Conservation (phyloP, 345 rosid genomes). For the Anastatica hierochuntica region DNA sequence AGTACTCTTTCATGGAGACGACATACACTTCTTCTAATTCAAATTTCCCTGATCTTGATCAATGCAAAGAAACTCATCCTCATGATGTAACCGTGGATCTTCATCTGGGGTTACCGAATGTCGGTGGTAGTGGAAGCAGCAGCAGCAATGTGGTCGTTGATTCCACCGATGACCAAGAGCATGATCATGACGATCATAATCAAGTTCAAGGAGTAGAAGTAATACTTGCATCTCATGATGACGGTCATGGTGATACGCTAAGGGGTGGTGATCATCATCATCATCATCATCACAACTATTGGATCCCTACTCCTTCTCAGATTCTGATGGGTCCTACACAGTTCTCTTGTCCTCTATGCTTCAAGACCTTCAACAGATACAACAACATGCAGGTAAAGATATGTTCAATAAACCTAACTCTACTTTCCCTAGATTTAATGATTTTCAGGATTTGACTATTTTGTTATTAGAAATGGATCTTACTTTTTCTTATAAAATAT, state of each 20-base stretch:
- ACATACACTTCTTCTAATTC: conserved; percentile 16
- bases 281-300: conserved; percentile 76
- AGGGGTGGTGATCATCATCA: conserved; percentile 76
- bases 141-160: conserved; percentile 13
- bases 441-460: conserved; percentile 15
- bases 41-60: conserved; percentile 17
- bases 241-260: conserved; percentile 26
- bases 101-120: conserved; percentile 70
- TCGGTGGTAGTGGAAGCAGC: conserved; percentile 26
- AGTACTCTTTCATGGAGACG: conserved; percentile 31
- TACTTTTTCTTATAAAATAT: not conserved
- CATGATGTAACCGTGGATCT: conserved; percentile 61
- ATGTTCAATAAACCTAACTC: conserved; percentile 11
- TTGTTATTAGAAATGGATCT: conserved; percentile 8
- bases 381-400: conserved; percentile 91
- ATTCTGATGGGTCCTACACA: conserved; percentile 96
- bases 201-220: conserved; percentile 40
- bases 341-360: conserved; percentile 96
- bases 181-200: conserved; percentile 21
- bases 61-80: conserved; percentile 25
- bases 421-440: not conserved
- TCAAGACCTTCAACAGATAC: conserved; percentile 98
- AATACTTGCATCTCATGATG: conserved; percentile 28
- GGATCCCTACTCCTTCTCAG: conserved; percentile 99
- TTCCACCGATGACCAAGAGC: conserved; percentile 14